Evolutionary conservation across 495 filamentous ascomycete species (phyloP).

Genomic region (Penicillium maclennaniae): DNA sequence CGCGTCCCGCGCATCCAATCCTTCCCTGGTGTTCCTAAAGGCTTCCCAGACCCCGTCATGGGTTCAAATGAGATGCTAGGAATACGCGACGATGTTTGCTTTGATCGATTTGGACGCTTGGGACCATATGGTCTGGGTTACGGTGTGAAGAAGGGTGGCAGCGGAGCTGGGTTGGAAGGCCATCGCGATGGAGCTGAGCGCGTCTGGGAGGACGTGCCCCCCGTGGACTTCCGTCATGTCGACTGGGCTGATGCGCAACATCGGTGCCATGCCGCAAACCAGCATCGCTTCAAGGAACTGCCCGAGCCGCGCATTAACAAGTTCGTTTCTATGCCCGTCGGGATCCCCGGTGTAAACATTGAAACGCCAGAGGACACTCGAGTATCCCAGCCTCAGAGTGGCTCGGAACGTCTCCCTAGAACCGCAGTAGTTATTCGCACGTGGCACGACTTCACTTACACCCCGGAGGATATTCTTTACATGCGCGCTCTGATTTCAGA

Average conservation of each 20-base stretch:
- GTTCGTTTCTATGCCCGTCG: slow-evolving; percentile 44
- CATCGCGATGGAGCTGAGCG: slow-evolving; percentile 69
- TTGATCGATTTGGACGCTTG: slow-evolving; percentile 83
- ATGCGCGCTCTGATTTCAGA: slow-evolving; percentile 59
- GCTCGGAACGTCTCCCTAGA: slow-evolving; percentile 42
- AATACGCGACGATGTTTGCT: slow-evolving; percentile 83
- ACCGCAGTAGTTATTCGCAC: slow-evolving; percentile 62
- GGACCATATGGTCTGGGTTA: slow-evolving; percentile 92
- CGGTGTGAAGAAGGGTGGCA: slow-evolving; percentile 66
- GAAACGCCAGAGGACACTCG: slow-evolving; percentile 7
- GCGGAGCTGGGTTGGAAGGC: slow-evolving; percentile 75
- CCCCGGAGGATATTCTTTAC: slow-evolving; percentile 49
- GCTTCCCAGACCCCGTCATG: slow-evolving; percentile 77
- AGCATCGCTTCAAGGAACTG: slow-evolving; percentile 60
- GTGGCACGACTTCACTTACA: slow-evolving; percentile 58
- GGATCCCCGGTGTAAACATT: slow-evolving; percentile 22
- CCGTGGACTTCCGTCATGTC: slow-evolving; percentile 70
- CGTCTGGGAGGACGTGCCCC: slow-evolving; percentile 63
- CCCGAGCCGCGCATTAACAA: slow-evolving; percentile 38
- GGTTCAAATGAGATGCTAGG: slow-evolving; percentile 79
- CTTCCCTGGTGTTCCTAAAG: slow-evolving; percentile 68
- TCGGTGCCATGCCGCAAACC: slow-evolving; percentile 65
- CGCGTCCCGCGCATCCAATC: slow-evolving; percentile 64
- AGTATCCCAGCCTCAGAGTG: slow-evolving; percentile 13
- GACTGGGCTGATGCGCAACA: slow-evolving; percentile 73